A percentile compares a stretch with the other conserved stretches of the same genome.
Evolutionary conservation across 495 filamentous ascomycete genomes (phyloP).

Genomic region (Penicillium simplicissimum): DNA sequence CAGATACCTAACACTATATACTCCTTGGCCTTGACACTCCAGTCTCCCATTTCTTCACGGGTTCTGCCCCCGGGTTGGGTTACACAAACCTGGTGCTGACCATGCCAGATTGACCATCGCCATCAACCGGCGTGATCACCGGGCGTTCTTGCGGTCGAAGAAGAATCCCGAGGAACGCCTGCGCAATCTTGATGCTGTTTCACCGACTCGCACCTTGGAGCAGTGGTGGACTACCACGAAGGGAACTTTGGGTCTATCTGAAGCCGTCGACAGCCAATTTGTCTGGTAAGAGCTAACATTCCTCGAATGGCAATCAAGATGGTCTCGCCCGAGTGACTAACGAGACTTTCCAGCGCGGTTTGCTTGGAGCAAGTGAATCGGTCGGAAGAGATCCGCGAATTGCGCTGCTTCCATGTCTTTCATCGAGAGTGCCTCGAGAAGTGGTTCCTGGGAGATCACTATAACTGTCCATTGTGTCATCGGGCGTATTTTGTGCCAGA

Average conservation of each 20-base stretch:
- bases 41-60: not conserved
- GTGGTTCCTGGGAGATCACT: conserved; percentile 48
- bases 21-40: not conserved
- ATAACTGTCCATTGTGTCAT: conserved; percentile 48
- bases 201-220: conserved; percentile 43
- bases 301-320: not conserved
- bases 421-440: conserved; percentile 49
- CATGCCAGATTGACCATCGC: conserved; percentile 36
- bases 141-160: conserved; percentile 22
- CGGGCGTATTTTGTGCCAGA: conserved; percentile 40
- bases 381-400: conserved; percentile 43
- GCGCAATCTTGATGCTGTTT: conserved; percentile 42
- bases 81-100: conserved; percentile 6
- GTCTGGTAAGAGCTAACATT: conserved; percentile 35
- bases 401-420: conserved; percentile 49
- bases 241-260: conserved; percentile 36
- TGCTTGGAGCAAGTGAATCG: conserved; percentile 46
- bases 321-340: conserved; percentile 1
- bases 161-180: conserved; percentile 39
- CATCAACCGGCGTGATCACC: conserved; percentile 40
- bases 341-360: conserved; percentile 32
- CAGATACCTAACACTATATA: not conserved
- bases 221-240: conserved; percentile 46
- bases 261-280: conserved; percentile 44
- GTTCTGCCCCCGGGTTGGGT: conserved; percentile 6